These are phyloP conservation scores for Glonium stellatum DNA, from an alignment of 495 filamentous ascomycete species.

Conservation along the genomic window DNA sequence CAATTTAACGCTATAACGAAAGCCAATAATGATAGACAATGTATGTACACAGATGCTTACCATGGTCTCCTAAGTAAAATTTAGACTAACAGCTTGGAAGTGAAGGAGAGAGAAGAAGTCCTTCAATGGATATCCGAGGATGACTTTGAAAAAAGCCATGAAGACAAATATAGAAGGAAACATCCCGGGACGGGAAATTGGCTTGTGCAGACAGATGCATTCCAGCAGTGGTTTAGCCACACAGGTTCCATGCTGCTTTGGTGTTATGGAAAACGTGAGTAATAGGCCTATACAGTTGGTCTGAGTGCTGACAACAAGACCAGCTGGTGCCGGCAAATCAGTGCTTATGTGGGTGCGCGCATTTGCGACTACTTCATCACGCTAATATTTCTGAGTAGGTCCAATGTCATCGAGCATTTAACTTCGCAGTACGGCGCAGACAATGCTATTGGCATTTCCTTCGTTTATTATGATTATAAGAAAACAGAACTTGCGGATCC, in stretches of 20 bases:
- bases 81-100: no score
- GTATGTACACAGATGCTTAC: no score
- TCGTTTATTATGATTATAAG: slow-evolving; percentile 7
- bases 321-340: slow-evolving; percentile 13
- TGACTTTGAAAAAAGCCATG: slow-evolving; percentile 14
- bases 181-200: slow-evolving; percentile 9
- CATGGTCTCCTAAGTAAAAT: no score
- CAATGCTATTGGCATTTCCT: neutral
- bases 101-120: slow-evolving; percentile 7
- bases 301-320: neutral
- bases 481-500: neutral
- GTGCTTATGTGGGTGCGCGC: slow-evolving; percentile 6
- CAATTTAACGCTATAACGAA: no score
- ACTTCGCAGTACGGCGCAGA: neutral
- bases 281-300: no score
- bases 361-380: neutral
- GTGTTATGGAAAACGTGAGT: slow-evolving; percentile 11
- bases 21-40: no score
- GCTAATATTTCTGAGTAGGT: slow-evolving; percentile 2
- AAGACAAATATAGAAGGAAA: slow-evolving; percentile 11
- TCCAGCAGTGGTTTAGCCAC: neutral
- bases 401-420: slow-evolving; percentile 2
- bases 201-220: slow-evolving; percentile 3
- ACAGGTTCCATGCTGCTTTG: slow-evolving; percentile 2
- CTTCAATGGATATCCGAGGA: slow-evolving; percentile 8